Evolutionary conservation across 805 yeast genomes (phyloP), one percentile per base, ranked within the genome.

Genomic region (Zygosaccharomyces gambellarensis): DNA sequence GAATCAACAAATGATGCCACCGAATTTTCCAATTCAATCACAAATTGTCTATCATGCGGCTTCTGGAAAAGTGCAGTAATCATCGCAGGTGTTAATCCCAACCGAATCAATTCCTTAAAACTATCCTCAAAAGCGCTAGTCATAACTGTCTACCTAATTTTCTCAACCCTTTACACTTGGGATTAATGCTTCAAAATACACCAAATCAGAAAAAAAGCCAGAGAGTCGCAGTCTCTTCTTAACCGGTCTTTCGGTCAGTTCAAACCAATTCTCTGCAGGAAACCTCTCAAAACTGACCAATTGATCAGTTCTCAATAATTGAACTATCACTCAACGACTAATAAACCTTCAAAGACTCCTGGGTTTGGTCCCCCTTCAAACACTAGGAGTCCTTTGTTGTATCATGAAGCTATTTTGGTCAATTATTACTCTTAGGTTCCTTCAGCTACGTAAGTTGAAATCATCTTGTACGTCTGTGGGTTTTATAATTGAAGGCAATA

Each of bases 21-120:
- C 47, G 75, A 74, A 22, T 68, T 62, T 53, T 82, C 87, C 47
- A 80, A 60, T 11, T 72, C 67, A 6, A 78, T 59, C 10, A 82
- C 68, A 59, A 81, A 80, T 45, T 63, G 67, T 38, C 83, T 70
- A 61, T 79, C 83, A 31, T 70, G 71, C 8, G 71, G 64, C 47
- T 71, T 60, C 22, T 59, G 72, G 51, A 69, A 70, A 5, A 78
- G 61, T 1, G 81, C 80, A 2, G 56, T 57, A 41, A 60, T 49
- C 51, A 77, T 59, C 2, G 71, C 73, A 23, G 61, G 61, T 36
- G 71, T 64, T 43, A 67, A 23, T 3, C 54, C 49, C 19, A 45
- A 40, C 14, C 39, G 45, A 19, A 39, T 55, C 17, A 42, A 23
- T 7, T 39, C 45, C n/a, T 17, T 42, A 17, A 7, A 14, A 34